Percentiles rank a stretch among this genome's conserved stretches.
Evolutionary conservation across 2,329 filamentous ascomycete genomes (phyloP).

Genomic region (Exserohilum rostratum): DNA sequence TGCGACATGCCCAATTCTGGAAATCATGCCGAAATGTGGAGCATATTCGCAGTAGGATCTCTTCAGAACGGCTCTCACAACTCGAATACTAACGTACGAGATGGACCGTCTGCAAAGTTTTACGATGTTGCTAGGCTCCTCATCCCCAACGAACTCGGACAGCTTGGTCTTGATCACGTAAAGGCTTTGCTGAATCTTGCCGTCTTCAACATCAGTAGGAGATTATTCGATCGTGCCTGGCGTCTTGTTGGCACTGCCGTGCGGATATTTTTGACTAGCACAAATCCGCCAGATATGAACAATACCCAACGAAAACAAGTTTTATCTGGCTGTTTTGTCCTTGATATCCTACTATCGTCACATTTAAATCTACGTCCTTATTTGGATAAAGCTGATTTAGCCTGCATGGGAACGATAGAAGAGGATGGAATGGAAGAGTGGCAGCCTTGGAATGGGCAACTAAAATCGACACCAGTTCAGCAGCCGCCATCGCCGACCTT

Average conservation of each 20-base stretch:
- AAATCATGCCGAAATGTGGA: conserved; percentile 54
- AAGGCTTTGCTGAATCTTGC: conserved; percentile 57
- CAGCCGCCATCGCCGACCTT: conserved; percentile 43
- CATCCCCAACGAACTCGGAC: conserved; percentile 35
- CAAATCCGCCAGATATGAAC: conserved; percentile 37
- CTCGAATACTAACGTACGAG: conserved; percentile 1
- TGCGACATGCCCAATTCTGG: conserved; percentile 37
- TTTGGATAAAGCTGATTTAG: conserved; percentile 56
- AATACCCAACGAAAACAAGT: conserved; percentile 46
- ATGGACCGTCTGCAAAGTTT: conserved; percentile 16
- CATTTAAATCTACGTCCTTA: conserved; percentile 58
- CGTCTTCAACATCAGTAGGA: conserved; percentile 65
- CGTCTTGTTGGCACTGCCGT: conserved; percentile 68
- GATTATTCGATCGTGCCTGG: conserved; percentile 65
- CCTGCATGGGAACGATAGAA: conserved; percentile 56
- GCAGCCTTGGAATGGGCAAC: conserved; percentile 69
- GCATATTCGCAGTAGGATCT: conserved; percentile 50
- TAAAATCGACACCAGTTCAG: conserved; percentile 37
- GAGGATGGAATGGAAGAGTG: conserved; percentile 75
- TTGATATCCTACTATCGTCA: conserved; percentile 64
- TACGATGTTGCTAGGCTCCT: conserved; percentile 34
- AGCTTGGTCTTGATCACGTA: conserved; percentile 47
- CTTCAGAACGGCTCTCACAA: conserved; percentile 17
- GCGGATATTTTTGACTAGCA: conserved; percentile 56
- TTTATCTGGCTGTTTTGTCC: conserved; percentile 64